Evolutionary conservation across 306 rosid genomes (phyloP).

Genomic region (Vigna trinervia): DNA sequence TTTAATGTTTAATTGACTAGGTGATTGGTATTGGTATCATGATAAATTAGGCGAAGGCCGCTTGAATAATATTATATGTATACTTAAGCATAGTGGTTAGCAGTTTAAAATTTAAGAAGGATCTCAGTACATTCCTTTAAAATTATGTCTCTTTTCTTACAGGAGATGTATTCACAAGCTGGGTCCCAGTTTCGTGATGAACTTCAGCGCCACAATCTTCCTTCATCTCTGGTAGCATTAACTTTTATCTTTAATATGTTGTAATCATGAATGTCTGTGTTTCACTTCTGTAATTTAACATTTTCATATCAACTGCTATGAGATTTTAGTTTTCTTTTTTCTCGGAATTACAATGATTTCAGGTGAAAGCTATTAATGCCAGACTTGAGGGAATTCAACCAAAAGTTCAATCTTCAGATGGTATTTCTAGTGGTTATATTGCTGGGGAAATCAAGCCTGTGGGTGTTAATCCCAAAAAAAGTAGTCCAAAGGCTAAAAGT

Average conservation of each 20-base stretch:
- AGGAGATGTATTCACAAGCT: conserved; percentile 98
- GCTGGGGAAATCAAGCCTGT: conserved; percentile 73
- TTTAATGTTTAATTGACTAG: conserved; percentile 22
- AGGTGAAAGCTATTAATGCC: conserved; percentile 97
- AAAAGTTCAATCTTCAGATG: conserved; percentile 76
- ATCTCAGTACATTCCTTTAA: conserved; percentile 21
- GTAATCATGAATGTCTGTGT: background rate
- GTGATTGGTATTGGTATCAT: conserved; percentile 24
- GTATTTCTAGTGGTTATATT: conserved; percentile 63
- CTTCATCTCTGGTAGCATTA: conserved; percentile 74
- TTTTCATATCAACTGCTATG: conserved; percentile 30
- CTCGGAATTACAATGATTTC: conserved; percentile 43
- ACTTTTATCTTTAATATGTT: conserved; percentile 27
- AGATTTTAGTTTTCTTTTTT: conserved; percentile 17
- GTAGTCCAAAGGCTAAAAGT: conserved; percentile 91
- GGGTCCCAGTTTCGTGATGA: conserved; percentile 97
- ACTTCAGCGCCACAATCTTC: conserved; percentile 89
- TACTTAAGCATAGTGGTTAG: conserved; percentile 40
- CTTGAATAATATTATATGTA: conserved; percentile 27
- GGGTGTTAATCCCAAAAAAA: conserved; percentile 73
- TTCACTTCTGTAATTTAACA: conserved; percentile 30
- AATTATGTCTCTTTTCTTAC: conserved; percentile 31
- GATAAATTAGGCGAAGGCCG: conserved; percentile 14
- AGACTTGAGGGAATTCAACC: conserved; percentile 94
- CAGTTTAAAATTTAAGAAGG: conserved; percentile 33